Evolutionary conservation across 2,329 filamentous ascomycete species (phyloP), one percentile per base, ranked within the genome.

Genomic region (Neofusicoccum parvum): DNA sequence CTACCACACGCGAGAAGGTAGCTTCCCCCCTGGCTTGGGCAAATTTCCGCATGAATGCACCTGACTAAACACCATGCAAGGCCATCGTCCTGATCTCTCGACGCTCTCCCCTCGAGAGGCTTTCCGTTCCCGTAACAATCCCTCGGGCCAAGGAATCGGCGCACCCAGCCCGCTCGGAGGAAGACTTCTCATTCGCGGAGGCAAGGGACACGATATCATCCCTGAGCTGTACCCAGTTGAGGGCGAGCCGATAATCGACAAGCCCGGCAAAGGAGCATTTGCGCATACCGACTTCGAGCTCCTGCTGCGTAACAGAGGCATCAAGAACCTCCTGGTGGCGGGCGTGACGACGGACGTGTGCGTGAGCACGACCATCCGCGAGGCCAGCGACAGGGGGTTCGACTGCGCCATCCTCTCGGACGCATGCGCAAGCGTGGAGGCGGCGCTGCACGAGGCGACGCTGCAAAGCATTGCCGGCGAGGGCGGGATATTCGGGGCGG

Each of bases 311-410:
- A 80, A 81, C 54, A 83, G 80, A 63, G 82, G 83, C 0, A 74
- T 86, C 15, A 81, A 77, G 68, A 86, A 86, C 69, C 73, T 87
- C 62, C 76, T 87, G 12, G 70, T 86, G 15, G 81, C 79, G 15
- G 85, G 85, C 4, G 83, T 86, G 4, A 86, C 84, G 5, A 86
- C 84, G 0, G 84, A 87, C 72, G 83, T 84, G 12, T 85, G 83
- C 69, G 83, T 87, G 3, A 82, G 80, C 27, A 85, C 79, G 9
- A 87, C 84, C 5, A 83, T 86, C 73, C 77, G 84, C 20, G 84
- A 87, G 71, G 85, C 83, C 11, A 86, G 81, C 67, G 84, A 87
- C 74, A 79, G 82, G 5, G 84, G 83, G 0, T 86, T 83, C 66
- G 84, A 86, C 70, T 84, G 83, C 66, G 70, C 85, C 12, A 69